phyloP scores from a whole-genome alignment of 345 rosid species.

The Balakata baccata region DNA sequence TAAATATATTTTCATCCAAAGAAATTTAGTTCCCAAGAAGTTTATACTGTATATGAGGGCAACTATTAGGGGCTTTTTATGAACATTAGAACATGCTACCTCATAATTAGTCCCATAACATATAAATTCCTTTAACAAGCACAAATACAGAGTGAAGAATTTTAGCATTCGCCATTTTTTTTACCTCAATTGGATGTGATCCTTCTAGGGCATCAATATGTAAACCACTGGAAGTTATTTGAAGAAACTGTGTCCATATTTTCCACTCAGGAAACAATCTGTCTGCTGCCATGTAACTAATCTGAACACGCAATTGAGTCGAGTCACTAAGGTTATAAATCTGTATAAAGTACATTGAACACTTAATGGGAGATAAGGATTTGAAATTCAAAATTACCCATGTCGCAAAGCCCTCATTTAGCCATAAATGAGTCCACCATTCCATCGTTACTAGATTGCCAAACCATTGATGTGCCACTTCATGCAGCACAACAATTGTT shows the following conservation, averaged over 20 bases:
- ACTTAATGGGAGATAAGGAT: background rate
- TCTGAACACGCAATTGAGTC: conserved; percentile 20
- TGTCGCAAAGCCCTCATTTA: conserved; percentile 38
- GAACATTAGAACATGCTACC: too few relatives aligned
- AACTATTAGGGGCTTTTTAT: too few relatives aligned
- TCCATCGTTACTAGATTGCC: conserved; percentile 54
- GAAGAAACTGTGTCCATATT: conserved; percentile 44
- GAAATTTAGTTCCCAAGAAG: too few relatives aligned
- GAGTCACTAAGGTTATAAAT: background rate
- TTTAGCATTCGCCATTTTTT: too few relatives aligned
- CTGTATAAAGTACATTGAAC: background rate
- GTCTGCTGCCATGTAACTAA: conserved; percentile 40
- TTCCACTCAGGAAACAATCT: conserved; percentile 45
- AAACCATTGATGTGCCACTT: conserved; percentile 53
- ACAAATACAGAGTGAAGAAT: too few relatives aligned
- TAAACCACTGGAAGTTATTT: conserved; percentile 24
- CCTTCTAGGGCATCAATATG: conserved; percentile 27
- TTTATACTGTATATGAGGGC: too few relatives aligned
- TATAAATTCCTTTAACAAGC: too few relatives aligned
- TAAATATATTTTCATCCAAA: too few relatives aligned
- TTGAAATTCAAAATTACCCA: conserved; percentile 28
- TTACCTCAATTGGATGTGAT: conserved; percentile 48
- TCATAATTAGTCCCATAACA: too few relatives aligned
- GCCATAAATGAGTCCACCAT: conserved; percentile 46
- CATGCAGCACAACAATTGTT: conserved; percentile 39